Conservation (phyloP, 1,139 yeast genomes). For the Suhomyces bolitotheri region DNA sequence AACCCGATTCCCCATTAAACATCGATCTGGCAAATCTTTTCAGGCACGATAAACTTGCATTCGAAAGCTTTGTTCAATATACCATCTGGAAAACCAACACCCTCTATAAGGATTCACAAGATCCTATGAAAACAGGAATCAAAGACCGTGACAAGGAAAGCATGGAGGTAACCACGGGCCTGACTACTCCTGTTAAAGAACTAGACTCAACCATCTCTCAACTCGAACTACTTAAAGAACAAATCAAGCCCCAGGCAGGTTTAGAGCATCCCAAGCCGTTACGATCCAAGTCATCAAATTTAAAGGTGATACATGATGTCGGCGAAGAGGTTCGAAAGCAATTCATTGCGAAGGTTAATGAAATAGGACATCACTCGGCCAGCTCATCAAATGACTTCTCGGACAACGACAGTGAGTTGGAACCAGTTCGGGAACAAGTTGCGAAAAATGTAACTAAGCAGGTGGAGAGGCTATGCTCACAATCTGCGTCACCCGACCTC, state of each 20-base stretch:
- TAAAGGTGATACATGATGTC: constrained; percentile 25
- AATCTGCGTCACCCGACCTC: constrained; percentile 16
- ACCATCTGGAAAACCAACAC: constrained; percentile 50
- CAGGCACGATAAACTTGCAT: constrained; percentile 54
- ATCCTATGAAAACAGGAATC: constrained; percentile 9
- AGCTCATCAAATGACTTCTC: constrained; percentile 17
- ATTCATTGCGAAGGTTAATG: constrained; percentile 26
- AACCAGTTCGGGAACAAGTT: constrained; percentile 24
- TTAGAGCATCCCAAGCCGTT: constrained; percentile 4
- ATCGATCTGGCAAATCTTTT: constrained; percentile 81
- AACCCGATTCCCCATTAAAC: constrained; percentile 83
- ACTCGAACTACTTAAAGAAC: constrained; percentile 9
- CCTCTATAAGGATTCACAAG: constrained; percentile 9
- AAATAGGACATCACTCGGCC: constrained; percentile 18
- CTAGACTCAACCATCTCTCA: constrained; percentile 11
- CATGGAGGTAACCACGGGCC: neutral
- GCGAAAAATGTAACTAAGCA: constrained; percentile 25
- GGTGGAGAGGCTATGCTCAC: constrained; percentile 21
- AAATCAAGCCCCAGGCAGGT: constrained; percentile 8
- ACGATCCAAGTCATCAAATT: constrained; percentile 13
- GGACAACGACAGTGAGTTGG: constrained; percentile 18
- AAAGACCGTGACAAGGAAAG: constrained; percentile 6
- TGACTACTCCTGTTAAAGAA: constrained; percentile 3
- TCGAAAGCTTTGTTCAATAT: constrained; percentile 63
- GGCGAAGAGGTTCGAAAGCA: constrained; percentile 28